Base-by-base conservation (phyloP, 805 yeast species). In the Pichia rugopelliculosa region DNA sequence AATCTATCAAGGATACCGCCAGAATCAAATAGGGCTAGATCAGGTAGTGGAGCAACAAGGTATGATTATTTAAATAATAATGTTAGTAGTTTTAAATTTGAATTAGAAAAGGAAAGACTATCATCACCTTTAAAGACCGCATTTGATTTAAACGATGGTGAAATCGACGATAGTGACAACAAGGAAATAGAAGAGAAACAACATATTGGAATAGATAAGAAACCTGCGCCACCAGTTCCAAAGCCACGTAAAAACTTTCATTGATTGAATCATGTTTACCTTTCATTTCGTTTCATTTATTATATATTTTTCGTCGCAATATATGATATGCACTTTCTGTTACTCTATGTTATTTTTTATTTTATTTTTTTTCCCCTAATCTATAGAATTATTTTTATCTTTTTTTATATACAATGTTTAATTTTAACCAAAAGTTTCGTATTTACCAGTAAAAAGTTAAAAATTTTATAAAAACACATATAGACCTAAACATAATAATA, bases 61-160 rank as follows among this genome's bases (percentile, higher is more conserved):
- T 61, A 61, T 47, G 59, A 56, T 41, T 40, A 53, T 13, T 47
- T 58, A 11, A 48, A 61, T 6, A 52, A 53, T 26, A 58, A 51
- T 45, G 46, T 60, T 8, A 36, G 30, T 24, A 45, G 48, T 23
- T 53, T 60, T 42, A 57, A 53, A 18, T 49, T 51, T 22, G 51
- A 48, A 37, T 20, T 48, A 12, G 42, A 44, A 40, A 45, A 33
- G 27, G 50, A 42, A 20, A 44, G 46, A 26, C 17, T 46, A 10
- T 18, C 39, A 10, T 50, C 49, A 25, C 53, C 52, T 12, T 15
- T 37, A 13, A 36, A 43, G 12, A 37, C 18, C 4, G 33, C 20
- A 3, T 25, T 26, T 30, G 45, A 46, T 36, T 9, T 41, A 1
- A 12, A 25, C 4, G 39, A 22, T 21, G n/a, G 12, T 22, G 39